Percentiles rank a stretch among this genome's conserved stretches.
These are phyloP conservation scores for Mycena belliarum DNA, from an alignment of 768 basidiomycete genomes.

Conservation along the genomic window DNA sequence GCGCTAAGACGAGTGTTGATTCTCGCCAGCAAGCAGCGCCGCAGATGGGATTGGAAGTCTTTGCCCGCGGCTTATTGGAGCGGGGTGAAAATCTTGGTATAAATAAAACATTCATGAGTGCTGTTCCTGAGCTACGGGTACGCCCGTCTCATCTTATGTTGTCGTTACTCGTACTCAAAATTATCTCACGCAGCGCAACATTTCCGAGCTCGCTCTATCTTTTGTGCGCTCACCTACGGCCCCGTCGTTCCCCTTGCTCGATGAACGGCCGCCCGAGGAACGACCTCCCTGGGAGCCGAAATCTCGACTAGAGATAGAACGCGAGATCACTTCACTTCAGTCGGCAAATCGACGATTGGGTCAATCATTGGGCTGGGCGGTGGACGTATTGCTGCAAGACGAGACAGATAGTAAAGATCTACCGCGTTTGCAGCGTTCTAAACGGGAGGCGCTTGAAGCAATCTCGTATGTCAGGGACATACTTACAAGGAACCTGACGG, in stretches of 20 bases:
- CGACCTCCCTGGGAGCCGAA: slow-evolving; percentile 70
- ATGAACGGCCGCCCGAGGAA: slow-evolving; percentile 58
- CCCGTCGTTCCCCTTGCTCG: slow-evolving; percentile 61
- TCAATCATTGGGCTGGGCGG: slow-evolving; percentile 71
- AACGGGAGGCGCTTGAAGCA: slow-evolving; percentile 71
- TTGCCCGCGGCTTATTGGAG: slow-evolving; percentile 73
- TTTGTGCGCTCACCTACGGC: slow-evolving; percentile 60
- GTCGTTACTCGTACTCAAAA: neutral
- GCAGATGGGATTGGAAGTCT: slow-evolving; percentile 62
- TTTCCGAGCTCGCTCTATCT: slow-evolving; percentile 79
- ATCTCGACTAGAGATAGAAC: slow-evolving; percentile 70
- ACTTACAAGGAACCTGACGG: slow-evolving; percentile 51
- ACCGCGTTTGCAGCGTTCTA: slow-evolving; percentile 42
- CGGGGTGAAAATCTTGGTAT: slow-evolving; percentile 80
- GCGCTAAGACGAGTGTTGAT: slow-evolving; percentile 26
- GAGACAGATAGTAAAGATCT: slow-evolving; percentile 43
- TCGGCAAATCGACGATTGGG: slow-evolving; percentile 65
- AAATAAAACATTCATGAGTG: slow-evolving; percentile 80
- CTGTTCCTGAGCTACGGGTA: slow-evolving; percentile 77
- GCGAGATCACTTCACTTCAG: slow-evolving; percentile 55
- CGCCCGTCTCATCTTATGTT: too few relatives aligned
- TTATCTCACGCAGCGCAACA: slow-evolving; percentile 59
- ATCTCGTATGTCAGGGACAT: slow-evolving; percentile 79
- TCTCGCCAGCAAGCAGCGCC: slow-evolving; percentile 43
- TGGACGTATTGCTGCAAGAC: slow-evolving; percentile 68